Percentiles rank a stretch among this genome's conserved stretches.
phyloP scores from a whole-genome alignment of 352 stramenopile species.

The Halophytophthora batemanensis region DNA sequence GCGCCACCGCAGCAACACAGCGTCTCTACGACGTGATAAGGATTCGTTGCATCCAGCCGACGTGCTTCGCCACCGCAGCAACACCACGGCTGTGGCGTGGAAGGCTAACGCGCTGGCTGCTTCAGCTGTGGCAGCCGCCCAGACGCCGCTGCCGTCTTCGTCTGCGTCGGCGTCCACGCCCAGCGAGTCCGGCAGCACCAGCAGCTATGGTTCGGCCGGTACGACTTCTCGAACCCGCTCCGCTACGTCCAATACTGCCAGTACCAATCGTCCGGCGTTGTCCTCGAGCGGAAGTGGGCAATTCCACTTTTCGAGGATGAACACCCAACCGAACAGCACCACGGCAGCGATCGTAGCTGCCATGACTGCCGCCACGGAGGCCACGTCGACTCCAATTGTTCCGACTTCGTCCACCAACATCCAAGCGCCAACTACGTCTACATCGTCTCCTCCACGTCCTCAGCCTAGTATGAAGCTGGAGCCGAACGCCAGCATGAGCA shows the following conservation, averaged over 20 bases:
- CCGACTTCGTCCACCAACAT: background rate
- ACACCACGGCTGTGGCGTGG: constrained; percentile 19
- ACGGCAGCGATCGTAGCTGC: constrained; percentile 27
- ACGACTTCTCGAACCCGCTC: background rate
- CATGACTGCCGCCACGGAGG: constrained; percentile 9
- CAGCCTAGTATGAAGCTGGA: background rate
- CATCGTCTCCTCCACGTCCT: background rate
- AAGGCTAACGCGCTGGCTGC: constrained; percentile 3
- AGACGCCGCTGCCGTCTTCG: constrained; percentile 14
- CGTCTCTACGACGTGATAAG: constrained; percentile 10
- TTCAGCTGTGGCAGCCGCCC: background rate
- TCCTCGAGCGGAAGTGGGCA: constrained; percentile 4
- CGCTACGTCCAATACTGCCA: background rate
- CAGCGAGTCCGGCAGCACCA: constrained; percentile 10
- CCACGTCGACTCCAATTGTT: no score
- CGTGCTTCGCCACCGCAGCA: constrained; percentile 28
- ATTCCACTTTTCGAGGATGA: constrained; percentile 24
- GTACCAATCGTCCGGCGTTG: background rate
- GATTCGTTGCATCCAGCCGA: constrained; percentile 22
- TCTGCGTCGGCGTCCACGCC: constrained; percentile 3
- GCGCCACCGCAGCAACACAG: constrained; percentile 19
- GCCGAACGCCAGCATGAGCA: background rate
- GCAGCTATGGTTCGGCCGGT: constrained; percentile 1
- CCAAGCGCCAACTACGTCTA: constrained; percentile 1
- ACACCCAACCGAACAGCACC: constrained; percentile 12